Percentiles rank a stretch among this genome's conserved stretches.
These are phyloP conservation scores for Papiliotrema laurentii DNA, from an alignment of 1,284 basidiomycete species.

Conservation along the genomic window DNA sequence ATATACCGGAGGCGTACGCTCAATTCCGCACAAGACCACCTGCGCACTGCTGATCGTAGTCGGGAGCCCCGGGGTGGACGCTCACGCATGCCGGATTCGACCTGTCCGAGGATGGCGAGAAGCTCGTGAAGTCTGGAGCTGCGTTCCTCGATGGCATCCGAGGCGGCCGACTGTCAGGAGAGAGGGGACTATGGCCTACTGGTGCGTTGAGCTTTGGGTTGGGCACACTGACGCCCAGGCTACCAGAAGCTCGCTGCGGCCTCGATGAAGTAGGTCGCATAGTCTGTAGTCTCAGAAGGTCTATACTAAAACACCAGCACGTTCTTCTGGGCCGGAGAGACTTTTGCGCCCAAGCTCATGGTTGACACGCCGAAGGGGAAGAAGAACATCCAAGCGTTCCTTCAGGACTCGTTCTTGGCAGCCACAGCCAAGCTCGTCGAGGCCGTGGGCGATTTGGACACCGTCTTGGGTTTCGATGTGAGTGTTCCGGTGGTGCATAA, in stretches of 20 bases:
- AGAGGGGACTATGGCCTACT: conserved; percentile 81
- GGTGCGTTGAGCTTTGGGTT: conserved; percentile 19
- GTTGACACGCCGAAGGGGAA: conserved; percentile 54
- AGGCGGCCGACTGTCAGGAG: conserved; percentile 49
- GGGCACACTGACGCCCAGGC: conserved; percentile 46
- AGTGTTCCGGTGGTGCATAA: conserved; percentile 8
- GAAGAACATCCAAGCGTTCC: conserved; percentile 66
- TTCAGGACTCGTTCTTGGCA: conserved; percentile 76
- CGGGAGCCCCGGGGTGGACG: conserved; percentile 89
- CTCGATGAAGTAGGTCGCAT: conserved; percentile 69
- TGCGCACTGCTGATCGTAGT: conserved; percentile 35
- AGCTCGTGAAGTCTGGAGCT: conserved; percentile 71
- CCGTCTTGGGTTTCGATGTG: conserved; percentile 86
- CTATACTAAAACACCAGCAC: conserved; percentile 53
- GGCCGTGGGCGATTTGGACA: conserved; percentile 66
- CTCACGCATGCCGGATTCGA: conserved; percentile 75
- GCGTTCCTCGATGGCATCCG: conserved; percentile 77
- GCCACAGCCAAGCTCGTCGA: conserved; percentile 69
- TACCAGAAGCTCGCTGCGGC: conserved; percentile 84
- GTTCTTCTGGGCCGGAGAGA: conserved; percentile 84
- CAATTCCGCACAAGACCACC: conserved; percentile 17
- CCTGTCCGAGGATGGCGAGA: conserved; percentile 51
- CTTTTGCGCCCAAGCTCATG: conserved; percentile 69
- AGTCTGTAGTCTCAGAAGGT: background rate
- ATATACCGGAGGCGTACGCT: conserved; percentile 69